Base-by-base conservation (phyloP, 2,329 filamentous ascomycete species). In the Ophioceras dolichostomum region DNA sequence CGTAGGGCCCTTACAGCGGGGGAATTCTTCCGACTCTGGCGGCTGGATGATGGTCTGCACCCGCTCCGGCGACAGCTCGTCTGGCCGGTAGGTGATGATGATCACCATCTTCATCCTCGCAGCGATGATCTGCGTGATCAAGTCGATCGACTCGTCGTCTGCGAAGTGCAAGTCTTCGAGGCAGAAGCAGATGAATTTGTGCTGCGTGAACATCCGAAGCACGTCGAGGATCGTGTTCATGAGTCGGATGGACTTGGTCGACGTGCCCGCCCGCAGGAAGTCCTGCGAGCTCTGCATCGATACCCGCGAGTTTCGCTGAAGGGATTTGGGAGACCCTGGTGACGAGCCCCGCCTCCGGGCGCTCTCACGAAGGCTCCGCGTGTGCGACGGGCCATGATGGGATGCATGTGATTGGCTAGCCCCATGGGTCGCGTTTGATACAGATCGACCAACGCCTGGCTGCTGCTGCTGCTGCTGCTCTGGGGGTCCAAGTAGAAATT, bases 101-200 rank as follows among this genome's bases (percentile, higher is more conserved):
- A 94, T 67, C 16, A 89, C 76, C 61, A 94, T 81, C 16, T 83
- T 85, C 42, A 95, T 74, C 45, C 81, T 80, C 1, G 81, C 77
- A 36, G 70, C 68, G 39, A 94, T 76, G 37, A 95, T 86, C 49
- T 87, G 80, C 13, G 79, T 73, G 28, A 95, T 79, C 37, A 95
- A 65, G 40, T 94, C 85, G 34, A 91, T 61, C 12, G 83, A 91
- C 55, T 95, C 89, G 19, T 82, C 75, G 52, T 95, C 89, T 6
- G 87, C 86, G 55, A 86, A 91, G 49, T 95, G 87, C 22, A 95
- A 62, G 56, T 95, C 89, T 50, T 95, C 89, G 20, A 95, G 61
- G 48, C 79, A 87, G 47, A 94, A 79, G 50, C 85, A 93, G 38
- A 94, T 87, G 49, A 94, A 78, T 49, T 88, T 91, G 53, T 88